Base-by-base conservation (phyloP, 352 stramenopile species). In the Phytophthora sp. region DNA sequence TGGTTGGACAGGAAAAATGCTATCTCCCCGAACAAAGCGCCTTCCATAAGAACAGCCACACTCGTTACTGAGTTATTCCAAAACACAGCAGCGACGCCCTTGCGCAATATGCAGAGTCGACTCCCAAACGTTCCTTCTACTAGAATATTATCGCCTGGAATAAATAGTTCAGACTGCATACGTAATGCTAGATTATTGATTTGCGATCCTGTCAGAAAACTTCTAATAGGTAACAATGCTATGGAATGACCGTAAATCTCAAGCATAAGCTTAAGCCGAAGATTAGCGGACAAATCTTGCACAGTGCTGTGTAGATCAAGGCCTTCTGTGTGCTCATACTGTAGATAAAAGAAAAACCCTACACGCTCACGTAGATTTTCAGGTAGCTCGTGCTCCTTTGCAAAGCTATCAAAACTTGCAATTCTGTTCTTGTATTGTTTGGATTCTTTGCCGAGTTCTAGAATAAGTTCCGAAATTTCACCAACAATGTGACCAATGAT, bases 401-500 rank as follows among this genome's bases (percentile, higher is more conserved):
- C 84, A 53, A 89, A 94, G 8, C 73, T 64, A 20, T 92, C 84
- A n/a, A 92, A 94, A 53, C 69, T 88, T 18, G 89, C 78, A 26
- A 92, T 77, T 0, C 78, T 77, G 15, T 60, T 67, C 48, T 92
- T 89, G 59, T 90, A 83, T 24, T 94, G 67, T 32, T 92, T 91
- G 0, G 43, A 62, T 15, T 92, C 80, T 34, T 92, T 92, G 23
- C 83, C 84, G 46, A 92, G 72, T 28, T 91, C 76, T 5, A 92
- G 61, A 41, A 94, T 92, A n/a, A 92, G 66, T 9, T 91, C 82
- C 1, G 85, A 92, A 11, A 94, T 63, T 37, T 91, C 82, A 5
- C 81, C 84, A n/a, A 93, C 69, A 38, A 91, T 89, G 53, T 91
- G 76, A 3, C 84, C 82, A 58, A 93, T 89, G 38, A 91, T 74